These are phyloP conservation scores for Apiospora koreana DNA, from an alignment of 2,329 filamentous ascomycete genomes.

Conservation along the genomic window DNA sequence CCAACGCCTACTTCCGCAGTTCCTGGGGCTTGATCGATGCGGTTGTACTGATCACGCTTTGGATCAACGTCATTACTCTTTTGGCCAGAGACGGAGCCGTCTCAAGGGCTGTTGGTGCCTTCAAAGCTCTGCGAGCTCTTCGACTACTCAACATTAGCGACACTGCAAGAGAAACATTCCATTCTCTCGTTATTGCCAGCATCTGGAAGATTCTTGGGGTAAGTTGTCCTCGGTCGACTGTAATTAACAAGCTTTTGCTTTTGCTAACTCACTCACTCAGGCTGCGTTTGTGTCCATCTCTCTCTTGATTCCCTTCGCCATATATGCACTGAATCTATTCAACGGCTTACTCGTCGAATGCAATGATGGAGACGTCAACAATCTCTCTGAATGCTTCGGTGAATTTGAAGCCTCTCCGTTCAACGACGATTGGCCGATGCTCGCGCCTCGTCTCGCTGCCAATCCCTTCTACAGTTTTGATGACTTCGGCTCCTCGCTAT, in stretches of 20 bases:
- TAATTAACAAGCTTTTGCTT: too few species aligned
- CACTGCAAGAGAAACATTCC: slow-evolving; percentile 92
- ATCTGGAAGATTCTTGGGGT: slow-evolving; percentile 91
- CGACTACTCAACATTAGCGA: slow-evolving; percentile 94
- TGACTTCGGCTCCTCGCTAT: slow-evolving; percentile 88
- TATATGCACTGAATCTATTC: slow-evolving; percentile 93
- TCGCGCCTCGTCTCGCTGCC: slow-evolving; percentile 77
- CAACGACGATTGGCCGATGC: slow-evolving; percentile 72
- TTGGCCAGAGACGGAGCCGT: slow-evolving; percentile 80
- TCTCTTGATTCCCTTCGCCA: slow-evolving; percentile 92
- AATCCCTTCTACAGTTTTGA: slow-evolving; percentile 93
- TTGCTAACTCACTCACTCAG: slow-evolving; percentile 31
- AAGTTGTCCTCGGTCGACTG: slow-evolving; percentile 36
- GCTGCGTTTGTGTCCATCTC: slow-evolving; percentile 93
- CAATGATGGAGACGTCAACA: slow-evolving; percentile 67
- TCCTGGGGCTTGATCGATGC: slow-evolving; percentile 97
- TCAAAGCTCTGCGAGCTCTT: slow-evolving; percentile 92
- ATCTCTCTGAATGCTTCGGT: slow-evolving; percentile 73
- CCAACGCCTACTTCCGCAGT: slow-evolving; percentile 94
- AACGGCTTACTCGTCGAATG: slow-evolving; percentile 77
- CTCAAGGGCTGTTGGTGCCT: slow-evolving; percentile 89
- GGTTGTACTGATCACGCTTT: slow-evolving; percentile 86
- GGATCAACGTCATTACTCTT: slow-evolving; percentile 89
- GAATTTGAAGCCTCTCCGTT: slow-evolving; percentile 79
- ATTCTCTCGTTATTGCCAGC: slow-evolving; percentile 91